phyloP scores from a whole-genome alignment of 2,329 filamentous ascomycete species.

The Penicillium sp. region DNA sequence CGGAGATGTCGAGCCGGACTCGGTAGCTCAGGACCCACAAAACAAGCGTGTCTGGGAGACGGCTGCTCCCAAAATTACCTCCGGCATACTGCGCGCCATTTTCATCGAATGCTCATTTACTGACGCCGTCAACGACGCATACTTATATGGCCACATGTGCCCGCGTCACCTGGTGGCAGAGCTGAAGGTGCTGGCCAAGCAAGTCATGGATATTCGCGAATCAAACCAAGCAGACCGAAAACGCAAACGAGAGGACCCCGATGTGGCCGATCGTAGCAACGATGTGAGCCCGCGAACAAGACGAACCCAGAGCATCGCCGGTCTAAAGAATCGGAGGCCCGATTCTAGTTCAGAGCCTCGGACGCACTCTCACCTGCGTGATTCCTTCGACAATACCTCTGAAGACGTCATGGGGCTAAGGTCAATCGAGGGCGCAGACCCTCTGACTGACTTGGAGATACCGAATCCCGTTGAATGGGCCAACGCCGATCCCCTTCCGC shows the following conservation, averaged over 20 bases:
- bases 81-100: constrained; percentile 71
- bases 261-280: constrained; percentile 9
- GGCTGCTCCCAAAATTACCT: constrained; percentile 78
- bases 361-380: neutral
- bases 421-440: neutral
- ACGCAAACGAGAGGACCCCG: constrained; percentile 38
- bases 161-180: constrained; percentile 81
- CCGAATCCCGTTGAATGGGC: constrained; percentile 18
- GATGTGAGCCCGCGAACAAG: constrained; percentile 30
- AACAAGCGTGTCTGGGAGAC: constrained; percentile 84
- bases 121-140: constrained; percentile 71
- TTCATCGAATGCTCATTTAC: constrained; percentile 97
- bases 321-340: constrained; percentile 1
- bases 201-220: constrained; percentile 60
- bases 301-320: constrained; percentile 12
- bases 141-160: constrained; percentile 84
- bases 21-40: constrained; percentile 74
- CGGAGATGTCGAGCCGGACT: constrained; percentile 92
- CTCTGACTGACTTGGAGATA: constrained; percentile 3
- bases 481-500: constrained; percentile 42
- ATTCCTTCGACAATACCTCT: neutral
- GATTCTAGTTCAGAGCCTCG: neutral
- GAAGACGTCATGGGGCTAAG: neutral
- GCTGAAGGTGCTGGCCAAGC: constrained; percentile 66
- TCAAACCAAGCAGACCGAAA: constrained; percentile 35